Evolutionary conservation across 163 green algal genomes (phyloP), one percentile per base, ranked within the genome.

Genomic region (Scenedesmus sp.): DNA sequence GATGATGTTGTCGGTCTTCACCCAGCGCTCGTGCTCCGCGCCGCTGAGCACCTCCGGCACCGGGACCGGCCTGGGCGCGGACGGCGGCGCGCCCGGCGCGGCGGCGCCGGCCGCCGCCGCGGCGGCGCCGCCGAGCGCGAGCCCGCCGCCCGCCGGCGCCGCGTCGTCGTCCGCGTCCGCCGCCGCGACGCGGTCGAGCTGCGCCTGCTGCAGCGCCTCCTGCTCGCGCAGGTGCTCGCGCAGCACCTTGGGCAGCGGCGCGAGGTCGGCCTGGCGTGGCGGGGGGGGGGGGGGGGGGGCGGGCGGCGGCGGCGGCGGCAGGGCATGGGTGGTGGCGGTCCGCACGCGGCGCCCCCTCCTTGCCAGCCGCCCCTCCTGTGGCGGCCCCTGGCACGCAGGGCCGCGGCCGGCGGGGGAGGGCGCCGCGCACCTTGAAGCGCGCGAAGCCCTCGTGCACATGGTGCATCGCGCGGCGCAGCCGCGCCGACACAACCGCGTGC

Each of bases 401-500:
- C 10, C 24, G 47, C 24, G n/a, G 26, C 48, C n/a, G n/a, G 14
- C 53, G n/a, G n/a, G n/a, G n/a, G n/a, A n/a, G n/a, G n/a, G n/a
- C n/a, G n/a, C n/a, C n/a, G 26, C 70, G 26, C 20, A 76, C 82
- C 82, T 82, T 72, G 53, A 84, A 78, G 29, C 44, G 65, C 29
- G 50, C 24, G 34, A 85, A 83, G 42, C 83, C 83, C 33, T 79
- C 29, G 2, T 63, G 42, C 3, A 87, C 56, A 22, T 36, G 28
- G 33, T 76, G 72, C 54, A 83, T 72, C 15, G 69, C 73, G 24
- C 73, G 69, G 36, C 66, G 47, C 18, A 95, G 73, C 15, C 92
- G 84, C 0, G 82, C 83, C 17, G 75, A 83, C 28, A 97, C 69
- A 1, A 84, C 88, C 0, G 83, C 86, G 62, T 96, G 84, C 58